Evolutionary conservation across 2,329 filamentous ascomycete genomes (phyloP).

Genomic region (Diplodia seriata): DNA sequence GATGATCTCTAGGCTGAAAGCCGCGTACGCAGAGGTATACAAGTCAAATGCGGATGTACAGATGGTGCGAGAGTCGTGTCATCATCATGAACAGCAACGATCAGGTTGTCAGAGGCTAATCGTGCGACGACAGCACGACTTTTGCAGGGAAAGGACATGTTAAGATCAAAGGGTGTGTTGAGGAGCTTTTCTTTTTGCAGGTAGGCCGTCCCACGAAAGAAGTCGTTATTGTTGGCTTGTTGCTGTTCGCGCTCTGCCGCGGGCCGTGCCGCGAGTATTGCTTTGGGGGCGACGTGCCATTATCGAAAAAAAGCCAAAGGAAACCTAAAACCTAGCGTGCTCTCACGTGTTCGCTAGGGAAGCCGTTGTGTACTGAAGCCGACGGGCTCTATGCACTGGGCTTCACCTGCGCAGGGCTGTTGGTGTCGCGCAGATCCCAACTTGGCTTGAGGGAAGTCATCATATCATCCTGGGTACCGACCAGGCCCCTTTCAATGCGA

Average conservation of each 20-base stretch:
- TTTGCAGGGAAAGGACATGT: background rate
- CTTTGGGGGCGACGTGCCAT: conserved; percentile 18
- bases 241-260: conserved; percentile 16
- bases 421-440: conserved; percentile 55
- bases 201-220: conserved; percentile 26
- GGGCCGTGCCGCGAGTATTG: conserved; percentile 21
- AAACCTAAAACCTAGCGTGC: conserved; percentile 11
- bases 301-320: conserved; percentile 22
- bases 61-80: conserved; percentile 22
- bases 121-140: conserved; percentile 17
- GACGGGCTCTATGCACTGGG: conserved; percentile 2
- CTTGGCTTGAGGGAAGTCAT: conserved; percentile 63
- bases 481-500: conserved; percentile 79
- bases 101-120: conserved; percentile 10
- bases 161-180: conserved; percentile 1
- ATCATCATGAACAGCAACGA: conserved; percentile 23
- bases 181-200: conserved; percentile 11
- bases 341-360: conserved; percentile 4
- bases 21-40: conserved; percentile 23
- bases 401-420: conserved; percentile 20
- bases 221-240: conserved; percentile 24
- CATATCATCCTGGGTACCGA: conserved; percentile 77
- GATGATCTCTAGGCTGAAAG: conserved; percentile 7
- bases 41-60: conserved; percentile 5
- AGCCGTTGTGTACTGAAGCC: background rate